These are phyloP conservation scores for Pseudognaphalium luteoalbum DNA, from an alignment of 129 eudicot species.

Conservation along the genomic window DNA sequence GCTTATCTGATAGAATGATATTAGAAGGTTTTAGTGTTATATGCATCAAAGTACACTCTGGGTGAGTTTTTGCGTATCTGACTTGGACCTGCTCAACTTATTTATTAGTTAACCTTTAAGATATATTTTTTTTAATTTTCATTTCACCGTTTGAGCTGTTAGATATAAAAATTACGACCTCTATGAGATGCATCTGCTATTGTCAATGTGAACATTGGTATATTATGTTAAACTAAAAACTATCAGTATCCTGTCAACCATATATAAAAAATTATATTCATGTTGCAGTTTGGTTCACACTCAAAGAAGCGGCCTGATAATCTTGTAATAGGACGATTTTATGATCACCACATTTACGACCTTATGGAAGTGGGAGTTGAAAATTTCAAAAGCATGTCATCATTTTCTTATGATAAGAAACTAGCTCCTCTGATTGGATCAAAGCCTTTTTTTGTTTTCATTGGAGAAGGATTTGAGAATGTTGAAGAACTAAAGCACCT, in stretches of 20 bases:
- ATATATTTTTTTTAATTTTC: no score
- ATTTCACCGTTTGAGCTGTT: neutral
- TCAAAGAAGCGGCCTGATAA: constrained; percentile 94
- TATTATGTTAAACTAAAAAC: neutral
- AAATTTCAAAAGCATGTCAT: constrained; percentile 74
- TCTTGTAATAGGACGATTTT: constrained; percentile 83
- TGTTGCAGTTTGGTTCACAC: constrained; percentile 84
- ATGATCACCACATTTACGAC: constrained; percentile 93
- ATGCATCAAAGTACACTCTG: neutral
- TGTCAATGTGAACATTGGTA: neutral
- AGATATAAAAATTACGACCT: neutral
- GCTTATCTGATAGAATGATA: neutral
- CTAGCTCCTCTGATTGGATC: constrained; percentile 78
- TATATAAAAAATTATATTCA: neutral
- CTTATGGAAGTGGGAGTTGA: constrained; percentile 95
- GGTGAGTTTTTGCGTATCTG: neutral
- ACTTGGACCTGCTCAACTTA: neutral
- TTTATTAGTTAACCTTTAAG: neutral
- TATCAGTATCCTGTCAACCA: neutral
- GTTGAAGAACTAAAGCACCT: constrained; percentile 81
- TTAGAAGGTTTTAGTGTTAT: neutral
- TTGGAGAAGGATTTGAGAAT: constrained; percentile 92
- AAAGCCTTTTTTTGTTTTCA: constrained; percentile 85
- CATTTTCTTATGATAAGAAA: constrained; percentile 74
- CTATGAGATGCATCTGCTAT: no score